phyloP scores from a whole-genome alignment of 1,284 basidiomycete genomes.

The Inonotus obliquus region DNA sequence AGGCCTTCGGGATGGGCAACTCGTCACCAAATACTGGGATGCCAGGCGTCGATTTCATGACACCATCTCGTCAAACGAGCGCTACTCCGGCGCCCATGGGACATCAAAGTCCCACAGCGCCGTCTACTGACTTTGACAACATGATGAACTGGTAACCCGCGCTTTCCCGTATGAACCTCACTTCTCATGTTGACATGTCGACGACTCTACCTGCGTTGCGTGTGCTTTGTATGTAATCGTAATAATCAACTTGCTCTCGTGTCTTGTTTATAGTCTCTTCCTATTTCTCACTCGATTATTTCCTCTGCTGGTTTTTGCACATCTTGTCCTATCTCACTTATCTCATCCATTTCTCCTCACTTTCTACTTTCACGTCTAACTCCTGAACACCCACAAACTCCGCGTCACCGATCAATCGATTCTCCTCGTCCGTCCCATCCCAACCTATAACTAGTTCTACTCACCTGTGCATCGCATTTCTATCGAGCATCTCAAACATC shows the following conservation, averaged over 20 bases:
- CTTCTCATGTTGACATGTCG: neutral
- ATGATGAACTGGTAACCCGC: conserved; percentile 16
- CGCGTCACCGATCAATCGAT: neutral
- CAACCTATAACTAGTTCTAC: neutral
- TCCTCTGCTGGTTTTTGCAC: neutral
- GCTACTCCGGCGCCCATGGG: conserved; percentile 13
- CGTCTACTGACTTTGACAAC: conserved; percentile 8
- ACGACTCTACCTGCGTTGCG: neutral
- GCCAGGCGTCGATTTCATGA: conserved; percentile 3
- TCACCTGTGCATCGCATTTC: neutral
- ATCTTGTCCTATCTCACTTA: neutral
- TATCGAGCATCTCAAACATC: neutral
- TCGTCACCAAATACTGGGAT: neutral
- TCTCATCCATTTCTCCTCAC: neutral
- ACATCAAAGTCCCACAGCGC: conserved; percentile 15
- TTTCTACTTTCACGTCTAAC: neutral
- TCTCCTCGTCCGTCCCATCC: neutral
- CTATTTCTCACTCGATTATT: neutral
- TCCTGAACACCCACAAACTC: neutral
- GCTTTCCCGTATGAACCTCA: neutral
- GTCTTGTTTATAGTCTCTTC: conserved; percentile 1
- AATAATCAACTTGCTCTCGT: neutral
- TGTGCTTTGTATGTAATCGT: neutral
- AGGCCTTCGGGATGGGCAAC: conserved; percentile 4
- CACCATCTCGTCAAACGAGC: conserved; percentile 8